phyloP scores from a whole-genome alignment of 192 early-diverging fungal genomes.

The Mortierella alpina region DNA sequence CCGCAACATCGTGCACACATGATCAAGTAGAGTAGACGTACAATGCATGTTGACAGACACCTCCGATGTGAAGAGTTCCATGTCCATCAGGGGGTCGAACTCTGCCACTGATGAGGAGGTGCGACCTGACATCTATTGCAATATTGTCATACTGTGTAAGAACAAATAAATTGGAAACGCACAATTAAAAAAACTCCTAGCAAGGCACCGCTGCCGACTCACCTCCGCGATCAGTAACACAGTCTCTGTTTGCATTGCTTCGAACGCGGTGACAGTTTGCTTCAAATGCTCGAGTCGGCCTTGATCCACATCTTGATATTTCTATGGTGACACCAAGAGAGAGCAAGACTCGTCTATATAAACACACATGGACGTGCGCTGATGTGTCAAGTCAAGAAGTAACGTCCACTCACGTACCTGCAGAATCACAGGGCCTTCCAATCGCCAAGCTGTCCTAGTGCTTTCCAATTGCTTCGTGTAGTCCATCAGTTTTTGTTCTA shows the following conservation, averaged over 20 bases:
- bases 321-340: constrained; percentile 21
- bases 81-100: constrained; percentile 41
- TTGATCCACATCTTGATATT: constrained; percentile 53
- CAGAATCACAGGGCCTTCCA: constrained; percentile 41
- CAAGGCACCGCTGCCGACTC: not conserved
- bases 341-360: not conserved
- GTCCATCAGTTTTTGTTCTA: constrained; percentile 50
- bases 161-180: not conserved
- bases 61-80: constrained; percentile 40
- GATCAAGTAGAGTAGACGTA: not conserved
- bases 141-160: not conserved
- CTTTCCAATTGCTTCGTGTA: constrained; percentile 40
- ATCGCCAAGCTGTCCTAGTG: constrained; percentile 36
- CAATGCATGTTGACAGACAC: constrained; percentile 25
- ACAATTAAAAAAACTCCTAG: not conserved
- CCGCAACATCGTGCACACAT: no score
- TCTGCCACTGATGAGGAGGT: constrained; percentile 21
- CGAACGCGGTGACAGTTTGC: constrained; percentile 40
- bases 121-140: constrained; percentile 33
- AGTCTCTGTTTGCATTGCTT: constrained; percentile 50
- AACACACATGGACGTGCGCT: not conserved
- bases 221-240: constrained; percentile 46
- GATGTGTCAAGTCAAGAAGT: not conserved
- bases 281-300: constrained; percentile 48
- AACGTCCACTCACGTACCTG: constrained; percentile 10